phyloP scores from a whole-genome alignment of 805 yeast genomes.

The Hanseniaspora jakobsenii region DNA sequence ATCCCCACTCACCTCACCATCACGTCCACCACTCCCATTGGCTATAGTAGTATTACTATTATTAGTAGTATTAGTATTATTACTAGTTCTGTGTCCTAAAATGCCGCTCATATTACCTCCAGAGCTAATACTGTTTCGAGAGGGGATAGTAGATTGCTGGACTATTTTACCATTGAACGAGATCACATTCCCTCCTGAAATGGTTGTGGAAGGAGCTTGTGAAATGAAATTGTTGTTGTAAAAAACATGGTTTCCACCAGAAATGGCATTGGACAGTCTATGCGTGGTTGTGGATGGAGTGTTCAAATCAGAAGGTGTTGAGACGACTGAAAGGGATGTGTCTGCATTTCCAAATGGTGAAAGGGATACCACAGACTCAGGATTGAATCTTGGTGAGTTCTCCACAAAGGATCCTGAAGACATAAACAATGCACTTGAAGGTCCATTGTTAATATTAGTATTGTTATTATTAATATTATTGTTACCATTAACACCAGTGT shows the following conservation, averaged over 20 bases:
- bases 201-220: slow-evolving; percentile 14
- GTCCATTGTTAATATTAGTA: too few relatives aligned
- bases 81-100: too few relatives aligned
- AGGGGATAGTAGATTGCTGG: too few relatives aligned
- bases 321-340: slow-evolving; percentile 8
- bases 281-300: slow-evolving; percentile 17
- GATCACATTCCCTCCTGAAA: slow-evolving; percentile 10
- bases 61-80: not conserved
- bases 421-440: slow-evolving; percentile 9
- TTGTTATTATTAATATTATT: too few relatives aligned
- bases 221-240: slow-evolving; percentile 17
- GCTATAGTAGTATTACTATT: not conserved
- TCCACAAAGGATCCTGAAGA: slow-evolving; percentile 13
- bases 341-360: slow-evolving; percentile 12
- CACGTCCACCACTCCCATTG: too few relatives aligned
- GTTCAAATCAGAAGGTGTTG: slow-evolving; percentile 15
- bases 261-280: slow-evolving; percentile 17
- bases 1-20: too few relatives aligned
- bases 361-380: slow-evolving; percentile 7
- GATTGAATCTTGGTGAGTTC: slow-evolving; percentile 13
- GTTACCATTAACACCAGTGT: too few relatives aligned
- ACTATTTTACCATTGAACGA: too few relatives aligned
- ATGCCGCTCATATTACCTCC: too few relatives aligned
- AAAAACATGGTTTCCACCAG: slow-evolving; percentile 15
- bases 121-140: too few relatives aligned